Evolutionary conservation across 192 early-diverging fungal genomes (phyloP), one percentile per base, ranked within the genome.

Genomic region (Coemansia sp.): DNA sequence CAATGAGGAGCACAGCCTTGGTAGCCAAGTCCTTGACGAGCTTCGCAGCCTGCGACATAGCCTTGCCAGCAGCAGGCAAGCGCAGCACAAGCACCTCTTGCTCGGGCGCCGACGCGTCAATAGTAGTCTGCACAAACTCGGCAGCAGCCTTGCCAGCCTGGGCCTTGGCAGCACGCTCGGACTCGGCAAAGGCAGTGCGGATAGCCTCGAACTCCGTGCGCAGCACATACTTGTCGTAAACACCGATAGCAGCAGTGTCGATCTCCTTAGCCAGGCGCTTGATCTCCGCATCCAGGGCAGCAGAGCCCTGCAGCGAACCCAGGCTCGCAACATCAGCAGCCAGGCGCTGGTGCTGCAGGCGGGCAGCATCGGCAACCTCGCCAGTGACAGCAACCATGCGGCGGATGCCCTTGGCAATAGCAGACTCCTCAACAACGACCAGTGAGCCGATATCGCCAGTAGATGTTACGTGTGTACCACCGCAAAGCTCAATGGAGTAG

Each of bases 371-470:
- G n/a, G 95, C 97, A 76, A 94, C 95, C 68, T 95, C 94, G 29
- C 95, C 95, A 19, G 95, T 97, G 50, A 95, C 91, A 37, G 94
- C 95, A 25, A 95, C 89, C 58, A 99, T 93, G 68, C 97, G 94
- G 37, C 97, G 91, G 61, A 97, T 93, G 68, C 97, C 97, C 89
- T 97, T 97, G 77, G 95, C 93, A 73, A 98, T 94, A 77, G 90
- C 90, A 27, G 81, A 67, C 76, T 98, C 97, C 86, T 99, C 97
- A 48, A 94, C 75, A 63, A 98, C 87, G 34, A 86, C 87, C 77
- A 96, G 89, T 34, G 85, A 75, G 83, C 94, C 95, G 66, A 99
- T 94, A 50, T 96, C 94, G 8, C 89, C 87, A 1, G 97, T 99
- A 80, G 89, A 86, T 25, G 86, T 83, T 29, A 98, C 95, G 67